Evolutionary conservation across 2,329 filamentous ascomycete species (phyloP), one percentile per base, ranked within the genome.

Genomic region (Colletotrichum australisinense): DNA sequence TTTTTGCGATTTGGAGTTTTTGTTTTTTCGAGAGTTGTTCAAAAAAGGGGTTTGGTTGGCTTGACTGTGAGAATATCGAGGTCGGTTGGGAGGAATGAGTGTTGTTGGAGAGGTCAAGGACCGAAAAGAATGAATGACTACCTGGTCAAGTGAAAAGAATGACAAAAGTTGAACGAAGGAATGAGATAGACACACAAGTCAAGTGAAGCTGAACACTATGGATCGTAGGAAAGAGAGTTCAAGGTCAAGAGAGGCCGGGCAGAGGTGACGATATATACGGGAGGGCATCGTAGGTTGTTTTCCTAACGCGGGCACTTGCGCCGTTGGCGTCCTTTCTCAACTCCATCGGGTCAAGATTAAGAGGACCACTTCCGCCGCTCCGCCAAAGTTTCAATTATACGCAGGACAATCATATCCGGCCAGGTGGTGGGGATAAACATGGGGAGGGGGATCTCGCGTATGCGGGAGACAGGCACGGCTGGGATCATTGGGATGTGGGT

Each of bases 131-230:
- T 70, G 71, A 66, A 73, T 73, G 71, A 73, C 71, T 57, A 58
- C 71, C 71, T 65, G 71, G 71, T 73, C 71, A 73, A 70, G 67
- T 73, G 67, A 70, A 73, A 73, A 70, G 71, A 73, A 73, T 70
- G 71, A 73, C 71, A 46, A 73, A 57, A 63, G 58, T 63, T 69
- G 71, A 73, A 73, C 3, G 46, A 73, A 73, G 49, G 71, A 73
- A 73, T 60, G 71, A 66, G 71, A 73, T 73, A 73, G 67, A 66
- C 69, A 70, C 71, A 73, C 67, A 73, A 63, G 67, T 71, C 71
- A 71, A 71, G 71, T 66, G 71, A 73, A 71, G 71, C 35, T 73
- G 67, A 66, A 66, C 71, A 73, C 71, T 73, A 70, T 70, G 71
- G 67, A 66, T 62, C 60, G 30, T 32, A 65, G 42, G 52, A 16